phyloP scores from a whole-genome alignment of 148 eudicot species.

The Cornus suecica region DNA sequence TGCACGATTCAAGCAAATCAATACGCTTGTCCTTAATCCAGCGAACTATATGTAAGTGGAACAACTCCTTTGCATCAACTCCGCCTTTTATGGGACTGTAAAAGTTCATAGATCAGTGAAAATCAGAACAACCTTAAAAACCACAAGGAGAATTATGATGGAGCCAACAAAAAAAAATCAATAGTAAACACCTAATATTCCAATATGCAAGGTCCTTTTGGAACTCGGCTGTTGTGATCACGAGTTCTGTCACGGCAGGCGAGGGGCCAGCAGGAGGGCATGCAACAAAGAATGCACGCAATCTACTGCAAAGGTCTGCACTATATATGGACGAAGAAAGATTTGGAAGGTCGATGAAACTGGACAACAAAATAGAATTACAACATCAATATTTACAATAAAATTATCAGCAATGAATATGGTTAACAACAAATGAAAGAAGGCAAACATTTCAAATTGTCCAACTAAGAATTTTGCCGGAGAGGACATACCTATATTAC shows the following conservation, averaged over 20 bases:
- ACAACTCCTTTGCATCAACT: constrained; percentile 87
- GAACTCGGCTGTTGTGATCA: constrained; percentile 80
- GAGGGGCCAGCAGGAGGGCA: constrained; percentile 82
- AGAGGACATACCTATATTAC: not conserved
- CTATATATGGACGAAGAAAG: constrained; percentile 81
- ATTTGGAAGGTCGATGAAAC: constrained; percentile 85
- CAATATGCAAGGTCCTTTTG: constrained; percentile 72
- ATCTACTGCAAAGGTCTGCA: constrained; percentile 65
- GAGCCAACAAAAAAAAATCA: not conserved
- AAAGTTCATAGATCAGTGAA: constrained; percentile 11
- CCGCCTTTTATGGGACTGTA: constrained; percentile 77
- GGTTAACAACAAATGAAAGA: not conserved
- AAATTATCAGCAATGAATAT: not conserved
- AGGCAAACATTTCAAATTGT: not conserved
- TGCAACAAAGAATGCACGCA: constrained; percentile 64
- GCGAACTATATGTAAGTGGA: constrained; percentile 69
- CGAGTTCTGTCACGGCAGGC: constrained; percentile 73
- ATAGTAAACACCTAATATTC: constrained; percentile 53
- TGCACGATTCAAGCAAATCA: constrained; percentile 75
- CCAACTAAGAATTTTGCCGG: not conserved
- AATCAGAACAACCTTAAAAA: not conserved
- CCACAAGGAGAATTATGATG: not conserved
- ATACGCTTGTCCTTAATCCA: constrained; percentile 91
- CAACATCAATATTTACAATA: not conserved
- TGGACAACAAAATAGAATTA: constrained; percentile 27